A percentile compares a stretch with the other conserved stretches of the same genome.
These are phyloP conservation scores for Hyaloperonospora brassicae DNA, from an alignment of 352 stramenopile species.

Conservation along the genomic window DNA sequence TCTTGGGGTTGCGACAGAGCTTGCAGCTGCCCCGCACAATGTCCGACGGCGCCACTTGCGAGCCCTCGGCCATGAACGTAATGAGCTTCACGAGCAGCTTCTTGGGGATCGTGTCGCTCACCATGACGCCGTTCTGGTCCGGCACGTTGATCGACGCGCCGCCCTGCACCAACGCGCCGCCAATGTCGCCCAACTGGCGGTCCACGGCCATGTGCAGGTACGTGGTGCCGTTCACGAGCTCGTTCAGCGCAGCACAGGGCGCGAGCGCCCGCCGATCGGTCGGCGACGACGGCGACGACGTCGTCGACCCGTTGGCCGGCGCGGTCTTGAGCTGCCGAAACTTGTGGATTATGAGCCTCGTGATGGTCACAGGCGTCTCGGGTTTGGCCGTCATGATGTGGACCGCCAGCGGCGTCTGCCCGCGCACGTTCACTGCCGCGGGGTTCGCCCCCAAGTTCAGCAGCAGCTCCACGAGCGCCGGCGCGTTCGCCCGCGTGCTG, in stretches of 20 bases:
- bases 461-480: conserved; percentile 63
- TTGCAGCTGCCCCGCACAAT: conserved; percentile 65
- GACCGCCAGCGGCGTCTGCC: conserved; percentile 76
- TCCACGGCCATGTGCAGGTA: conserved; percentile 82
- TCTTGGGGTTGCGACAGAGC: conserved; percentile 75
- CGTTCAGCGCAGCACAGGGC: conserved; percentile 38
- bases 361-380: conserved; percentile 46
- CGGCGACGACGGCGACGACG: conserved; percentile 17
- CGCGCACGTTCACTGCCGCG: conserved; percentile 62
- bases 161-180: conserved; percentile 49
- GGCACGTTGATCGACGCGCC: conserved; percentile 81
- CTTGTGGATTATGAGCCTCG: conserved; percentile 47
- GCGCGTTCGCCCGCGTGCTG: conserved; percentile 41
- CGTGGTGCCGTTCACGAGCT: conserved; percentile 66
- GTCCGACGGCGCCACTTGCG: conserved; percentile 44
- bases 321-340: conserved; percentile 21
- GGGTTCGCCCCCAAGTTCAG: conserved; percentile 57
- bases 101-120: conserved; percentile 67
- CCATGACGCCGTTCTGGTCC: conserved; percentile 66
- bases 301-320: conserved; percentile 8
- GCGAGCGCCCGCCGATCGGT: conserved; percentile 7
- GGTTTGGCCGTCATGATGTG: conserved; percentile 70
- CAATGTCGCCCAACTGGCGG: conserved; percentile 56
- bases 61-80: conserved; percentile 71
- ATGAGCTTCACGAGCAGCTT: conserved; percentile 74